Base-by-base conservation (phyloP, 306 rosid species). In the Betula pendula region DNA sequence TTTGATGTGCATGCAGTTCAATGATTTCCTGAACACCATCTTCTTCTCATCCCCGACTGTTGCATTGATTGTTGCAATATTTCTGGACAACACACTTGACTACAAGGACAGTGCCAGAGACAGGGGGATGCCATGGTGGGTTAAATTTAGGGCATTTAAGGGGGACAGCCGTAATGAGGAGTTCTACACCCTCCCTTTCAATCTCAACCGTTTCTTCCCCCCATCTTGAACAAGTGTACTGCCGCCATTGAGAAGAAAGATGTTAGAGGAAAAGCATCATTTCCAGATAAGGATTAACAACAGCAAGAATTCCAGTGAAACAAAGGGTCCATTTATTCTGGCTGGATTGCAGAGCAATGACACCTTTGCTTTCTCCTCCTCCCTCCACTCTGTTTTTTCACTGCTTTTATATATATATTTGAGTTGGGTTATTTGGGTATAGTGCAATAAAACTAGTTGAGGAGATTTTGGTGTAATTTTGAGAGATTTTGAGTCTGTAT, bases 51-150 rank as follows among this genome's bases (percentile, higher is more conserved):
- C 97, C 5, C 86, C 98, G 40, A 87, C 97, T 24, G 96, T 96
- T 22, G 98, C 96, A 16, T 75, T 96, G 82, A 82, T 93, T 27
- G 88, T 91, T 50, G 92, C 98, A 0, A 92, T 92, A 44, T 92
- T 96, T 90, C 86, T 96, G 83, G 99, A 96, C 88, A 96, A 96
- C 80, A 96, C 99, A 29, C 99, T 96, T 42, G 98, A 96, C 70
- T 91, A 82, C 87, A 91, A 89, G 85, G 85, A 89, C 27, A 91
- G 97, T 44, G 96, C 90, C 9, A 89, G 89, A 78, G 99, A 96
- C 75, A 86, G 99, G 71, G 99, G 99, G 80, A 93, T 96, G 99
- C 97, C 99, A 68, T 96, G 99, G 99, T 96, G 99, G 99, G 92
- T 83, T 72, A 96, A 88, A 73, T 96, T 96, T 80, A 71, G 98